These are phyloP conservation scores for Tricholoma hemisulphureum DNA, from an alignment of 768 basidiomycete species.

Conservation along the genomic window DNA sequence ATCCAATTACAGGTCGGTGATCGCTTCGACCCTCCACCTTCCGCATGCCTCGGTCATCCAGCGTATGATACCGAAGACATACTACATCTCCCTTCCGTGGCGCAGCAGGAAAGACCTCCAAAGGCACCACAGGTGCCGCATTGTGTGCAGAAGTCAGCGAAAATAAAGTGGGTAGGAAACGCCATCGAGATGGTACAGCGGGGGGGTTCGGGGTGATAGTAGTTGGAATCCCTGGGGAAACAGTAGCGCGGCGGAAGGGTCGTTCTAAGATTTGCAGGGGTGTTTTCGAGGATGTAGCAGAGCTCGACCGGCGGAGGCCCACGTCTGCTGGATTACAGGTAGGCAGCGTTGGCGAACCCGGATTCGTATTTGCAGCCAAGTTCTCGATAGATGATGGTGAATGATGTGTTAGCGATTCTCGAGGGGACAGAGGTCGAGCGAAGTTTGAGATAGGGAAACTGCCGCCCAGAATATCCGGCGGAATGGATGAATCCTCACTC, in stretches of 20 bases:
- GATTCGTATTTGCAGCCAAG: not conserved
- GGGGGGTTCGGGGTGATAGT: conserved; percentile 4
- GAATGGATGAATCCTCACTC: conserved; percentile 17
- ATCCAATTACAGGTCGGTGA: conserved; percentile 82
- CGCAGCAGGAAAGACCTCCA: conserved; percentile 18
- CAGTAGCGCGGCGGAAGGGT: conserved; percentile 1
- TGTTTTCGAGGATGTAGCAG: conserved; percentile 2
- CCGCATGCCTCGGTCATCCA: conserved; percentile 75
- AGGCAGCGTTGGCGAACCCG: not conserved
- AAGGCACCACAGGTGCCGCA: conserved; percentile 13
- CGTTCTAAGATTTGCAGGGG: not conserved
- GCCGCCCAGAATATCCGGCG: conserved; percentile 13
- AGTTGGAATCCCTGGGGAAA: conserved; percentile 7
- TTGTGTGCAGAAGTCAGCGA: conserved; percentile 32
- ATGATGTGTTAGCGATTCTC: not conserved
- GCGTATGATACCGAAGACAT: conserved; percentile 68
- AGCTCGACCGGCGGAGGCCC: not conserved
- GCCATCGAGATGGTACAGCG: conserved; percentile 39
- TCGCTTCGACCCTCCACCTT: conserved; percentile 77
- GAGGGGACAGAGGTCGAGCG: not conserved
- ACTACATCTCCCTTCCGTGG: conserved; percentile 66
- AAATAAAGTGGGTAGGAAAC: conserved; percentile 51
- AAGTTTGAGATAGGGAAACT: not conserved
- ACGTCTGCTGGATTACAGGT: not conserved
- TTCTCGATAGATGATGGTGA: not conserved